A percentile compares a stretch with the other conserved stretches of the same genome.
Evolutionary conservation across 768 basidiomycete species (phyloP).

Genomic region (Udeniomyces megalosporus): DNA sequence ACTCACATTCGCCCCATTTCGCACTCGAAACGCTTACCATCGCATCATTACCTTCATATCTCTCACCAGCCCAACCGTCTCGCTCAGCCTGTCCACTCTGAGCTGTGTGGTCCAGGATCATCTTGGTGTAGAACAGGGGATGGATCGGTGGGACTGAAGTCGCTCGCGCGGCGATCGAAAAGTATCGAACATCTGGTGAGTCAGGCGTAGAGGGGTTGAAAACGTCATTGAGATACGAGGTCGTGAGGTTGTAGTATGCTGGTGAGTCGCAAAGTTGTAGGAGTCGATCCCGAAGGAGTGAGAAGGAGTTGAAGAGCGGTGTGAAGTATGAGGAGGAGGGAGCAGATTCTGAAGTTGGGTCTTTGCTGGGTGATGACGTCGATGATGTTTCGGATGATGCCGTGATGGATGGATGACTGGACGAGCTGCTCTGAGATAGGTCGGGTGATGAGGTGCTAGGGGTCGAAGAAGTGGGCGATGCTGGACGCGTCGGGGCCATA

Average conservation of each 20-base stretch:
- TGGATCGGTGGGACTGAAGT: constrained; percentile 38
- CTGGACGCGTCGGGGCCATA: background rate
- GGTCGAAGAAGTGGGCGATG: background rate
- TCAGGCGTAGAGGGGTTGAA: constrained; percentile 44
- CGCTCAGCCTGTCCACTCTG: constrained; percentile 38
- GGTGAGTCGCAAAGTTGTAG: constrained; percentile 85
- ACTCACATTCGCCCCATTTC: constrained; percentile 68
- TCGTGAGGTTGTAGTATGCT: constrained; percentile 85
- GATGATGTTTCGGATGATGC: no score
- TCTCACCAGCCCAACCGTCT: constrained; percentile 24
- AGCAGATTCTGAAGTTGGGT: background rate
- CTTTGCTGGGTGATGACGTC: no score
- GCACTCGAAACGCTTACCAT: constrained; percentile 73
- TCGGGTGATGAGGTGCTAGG: no score
- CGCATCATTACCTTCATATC: constrained; percentile 61
- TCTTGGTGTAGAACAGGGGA: constrained; percentile 91
- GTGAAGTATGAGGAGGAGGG: background rate
- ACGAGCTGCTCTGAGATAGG: background rate
- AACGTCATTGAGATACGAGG: constrained; percentile 44
- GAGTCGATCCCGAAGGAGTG: constrained; percentile 53
- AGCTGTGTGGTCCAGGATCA: constrained; percentile 77
- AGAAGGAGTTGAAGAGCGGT: constrained; percentile 3
- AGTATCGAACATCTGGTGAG: constrained; percentile 66
- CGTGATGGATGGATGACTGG: background rate
- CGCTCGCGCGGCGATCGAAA: constrained; percentile 70